phyloP scores from a whole-genome alignment of 139 green algal genomes.

The Haematococcus lacustris region DNA sequence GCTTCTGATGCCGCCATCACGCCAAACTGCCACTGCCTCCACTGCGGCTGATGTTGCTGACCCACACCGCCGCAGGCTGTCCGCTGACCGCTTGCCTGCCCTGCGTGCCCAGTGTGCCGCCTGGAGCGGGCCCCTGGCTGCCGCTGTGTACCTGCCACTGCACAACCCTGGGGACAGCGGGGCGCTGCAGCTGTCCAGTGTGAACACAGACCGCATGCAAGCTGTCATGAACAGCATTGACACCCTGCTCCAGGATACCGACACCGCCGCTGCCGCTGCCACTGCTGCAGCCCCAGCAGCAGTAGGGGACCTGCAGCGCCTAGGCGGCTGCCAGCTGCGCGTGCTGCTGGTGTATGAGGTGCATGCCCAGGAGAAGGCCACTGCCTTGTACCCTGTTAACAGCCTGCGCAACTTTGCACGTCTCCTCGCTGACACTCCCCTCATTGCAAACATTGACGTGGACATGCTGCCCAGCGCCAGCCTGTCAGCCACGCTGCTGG shows the following conservation, averaged over 20 bases:
- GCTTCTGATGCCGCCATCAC: too few relatives aligned
- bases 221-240: neutral
- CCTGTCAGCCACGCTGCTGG: constrained; percentile 7
- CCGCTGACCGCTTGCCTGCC: constrained; percentile 16
- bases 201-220: neutral
- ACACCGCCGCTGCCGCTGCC: too few relatives aligned
- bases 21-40: too few relatives aligned
- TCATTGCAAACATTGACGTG: constrained; percentile 42
- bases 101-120: constrained; percentile 22
- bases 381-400: constrained; percentile 20
- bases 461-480: constrained; percentile 29
- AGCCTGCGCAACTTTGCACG: constrained; percentile 28
- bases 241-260: too few relatives aligned
- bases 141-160: constrained; percentile 22
- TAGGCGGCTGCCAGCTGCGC: constrained; percentile 12
- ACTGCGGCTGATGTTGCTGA: too few relatives aligned
- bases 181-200: neutral
- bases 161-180: neutral
- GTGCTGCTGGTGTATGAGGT: constrained; percentile 18
- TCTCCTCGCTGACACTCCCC: constrained; percentile 27
- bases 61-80: too few relatives aligned
- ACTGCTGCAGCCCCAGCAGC: neutral
- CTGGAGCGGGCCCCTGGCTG: constrained; percentile 26
- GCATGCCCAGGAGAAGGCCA: constrained; percentile 7
- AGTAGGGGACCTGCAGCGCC: neutral